A percentile compares a stretch with the other conserved stretches of the same genome.
Evolutionary conservation across 768 basidiomycete species (phyloP).

Genomic region (Trametes cingulata): DNA sequence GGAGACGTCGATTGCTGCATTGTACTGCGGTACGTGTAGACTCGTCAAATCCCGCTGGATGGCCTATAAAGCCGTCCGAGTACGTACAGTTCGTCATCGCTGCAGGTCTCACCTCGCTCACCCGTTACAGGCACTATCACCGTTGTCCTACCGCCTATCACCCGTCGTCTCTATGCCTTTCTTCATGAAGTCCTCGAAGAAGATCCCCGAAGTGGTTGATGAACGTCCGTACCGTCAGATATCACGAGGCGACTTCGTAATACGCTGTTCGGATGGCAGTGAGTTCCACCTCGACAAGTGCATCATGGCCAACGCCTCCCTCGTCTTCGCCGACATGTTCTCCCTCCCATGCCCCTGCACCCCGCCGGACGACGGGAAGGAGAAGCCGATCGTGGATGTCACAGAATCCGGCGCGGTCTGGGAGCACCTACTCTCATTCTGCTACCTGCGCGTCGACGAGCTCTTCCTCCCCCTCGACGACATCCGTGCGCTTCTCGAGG

Average conservation of each 20-base stretch:
- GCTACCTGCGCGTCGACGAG: slow-evolving; percentile 16
- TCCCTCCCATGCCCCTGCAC: slow-evolving; percentile 25
- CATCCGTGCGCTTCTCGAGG: slow-evolving; percentile 19
- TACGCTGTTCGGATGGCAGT: slow-evolving; percentile 8
- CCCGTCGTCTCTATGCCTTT: too few species aligned
- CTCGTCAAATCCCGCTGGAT: too few species aligned
- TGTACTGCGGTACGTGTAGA: too few species aligned
- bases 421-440: slow-evolving; percentile 24
- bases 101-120: too few species aligned
- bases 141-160: too few species aligned
- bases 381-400: neutral
- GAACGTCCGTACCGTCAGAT: neutral
- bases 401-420: neutral
- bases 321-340: slow-evolving; percentile 37
- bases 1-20: too few species aligned
- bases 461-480: slow-evolving; percentile 14
- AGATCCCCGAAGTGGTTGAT: too few species aligned
- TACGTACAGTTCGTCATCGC: too few species aligned
- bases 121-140: too few species aligned
- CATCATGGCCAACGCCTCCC: slow-evolving; percentile 36
- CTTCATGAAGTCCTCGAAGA: too few species aligned
- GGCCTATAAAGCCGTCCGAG: too few species aligned
- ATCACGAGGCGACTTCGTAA: slow-evolving; percentile 1
- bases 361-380: neutral
- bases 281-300: slow-evolving; percentile 28